A percentile compares a stretch with the other conserved stretches of the same genome.
These are phyloP conservation scores for Pseudogymnoascus sp. DNA, from an alignment of 2,329 filamentous ascomycete species.

Conservation along the genomic window DNA sequence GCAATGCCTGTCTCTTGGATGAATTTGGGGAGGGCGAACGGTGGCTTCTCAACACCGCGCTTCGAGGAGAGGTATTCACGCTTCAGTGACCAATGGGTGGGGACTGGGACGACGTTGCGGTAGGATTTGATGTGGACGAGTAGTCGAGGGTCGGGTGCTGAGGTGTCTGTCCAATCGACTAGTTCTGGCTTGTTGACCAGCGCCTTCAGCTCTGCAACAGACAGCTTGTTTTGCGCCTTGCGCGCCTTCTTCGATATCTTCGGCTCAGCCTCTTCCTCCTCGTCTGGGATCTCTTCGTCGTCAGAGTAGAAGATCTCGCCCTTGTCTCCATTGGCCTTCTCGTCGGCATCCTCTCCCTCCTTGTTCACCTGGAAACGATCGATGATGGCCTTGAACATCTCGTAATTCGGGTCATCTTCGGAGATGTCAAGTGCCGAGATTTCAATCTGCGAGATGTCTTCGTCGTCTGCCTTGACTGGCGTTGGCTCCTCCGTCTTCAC, in stretches of 20 bases:
- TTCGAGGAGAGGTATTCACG: slow-evolving; percentile 96
- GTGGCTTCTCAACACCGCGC: slow-evolving; percentile 89
- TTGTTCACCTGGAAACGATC: slow-evolving; percentile 64
- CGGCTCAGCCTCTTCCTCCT: slow-evolving; percentile 64
- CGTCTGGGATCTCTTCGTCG: slow-evolving; percentile 78
- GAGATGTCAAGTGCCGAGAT: slow-evolving; percentile 42
- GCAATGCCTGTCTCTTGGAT: slow-evolving; percentile 96
- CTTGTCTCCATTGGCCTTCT: slow-evolving; percentile 64
- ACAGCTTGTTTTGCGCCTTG: slow-evolving; percentile 85
- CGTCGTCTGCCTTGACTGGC: slow-evolving; percentile 25
- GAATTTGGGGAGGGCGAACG: slow-evolving; percentile 88
- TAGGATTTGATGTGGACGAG: slow-evolving; percentile 93
- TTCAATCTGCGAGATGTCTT: slow-evolving; percentile 36
- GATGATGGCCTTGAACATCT: slow-evolving; percentile 77
- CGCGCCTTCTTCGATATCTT: slow-evolving; percentile 91
- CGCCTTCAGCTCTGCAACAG: slow-evolving; percentile 91
- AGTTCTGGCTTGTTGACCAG: slow-evolving; percentile 85
- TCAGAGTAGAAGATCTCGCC: slow-evolving; percentile 78
- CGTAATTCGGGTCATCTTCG: slow-evolving; percentile 68
- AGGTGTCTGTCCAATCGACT: slow-evolving; percentile 95
- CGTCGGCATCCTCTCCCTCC: slow-evolving; percentile 55
- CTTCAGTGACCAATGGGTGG: slow-evolving; percentile 90
- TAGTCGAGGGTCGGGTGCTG: slow-evolving; percentile 78
- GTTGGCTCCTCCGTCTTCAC: slow-evolving; percentile 32
- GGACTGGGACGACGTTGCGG: slow-evolving; percentile 91